Base-by-base conservation (phyloP, 2,329 filamentous ascomycete genomes). In the Penicillium glabrum region DNA sequence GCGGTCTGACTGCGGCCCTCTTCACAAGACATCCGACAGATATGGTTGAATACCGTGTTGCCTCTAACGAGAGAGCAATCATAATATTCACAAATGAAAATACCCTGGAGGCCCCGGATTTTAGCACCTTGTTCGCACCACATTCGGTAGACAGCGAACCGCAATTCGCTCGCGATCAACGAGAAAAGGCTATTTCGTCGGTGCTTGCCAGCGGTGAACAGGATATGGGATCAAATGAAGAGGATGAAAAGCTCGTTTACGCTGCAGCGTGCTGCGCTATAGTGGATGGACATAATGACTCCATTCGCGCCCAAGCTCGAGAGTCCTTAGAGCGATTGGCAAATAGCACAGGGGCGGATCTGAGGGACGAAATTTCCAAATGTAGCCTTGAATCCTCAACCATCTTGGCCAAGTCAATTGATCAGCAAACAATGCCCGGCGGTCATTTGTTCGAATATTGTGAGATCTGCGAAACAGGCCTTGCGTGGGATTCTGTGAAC, bases 1-100 rank as follows among this genome's bases (percentile, higher is more conserved):
- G 77, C 23, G 78, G 80, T 29, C 76, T 79, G 24, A 67, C 79
- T 14, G 83, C 81, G 5, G 75, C 76, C 3, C 82, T 79, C 54
- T 73, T 80, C 46, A 82, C 80, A 2, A 63, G 83, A 27, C 82
- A 87, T 65, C 83, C 84, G 0, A 81, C 78, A 4, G 80, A 86
- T 64, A 80, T 82, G 72, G 72, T 85, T 14, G 82, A 86, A 58
- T 86, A 86, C 64, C 76, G 77, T 1, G 80, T 80, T 7, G 68
- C 75, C 8, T 75, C 77, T 3, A 76, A 80, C 26, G 77, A 83
- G 52, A 69, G 70, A n/a, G 68, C 72, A 1, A 74, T 67, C 0
- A 61, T 83, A 9, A 56, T 75, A 1, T 77, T 79, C 54, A 66
- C 66, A 1, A 60, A 62, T 3, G 63, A 66, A 21, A 57, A 59